Percentiles rank a stretch among this genome's conserved stretches.
phyloP scores from a whole-genome alignment of 805 yeast genomes.

The Wickerhamiella galacta region DNA sequence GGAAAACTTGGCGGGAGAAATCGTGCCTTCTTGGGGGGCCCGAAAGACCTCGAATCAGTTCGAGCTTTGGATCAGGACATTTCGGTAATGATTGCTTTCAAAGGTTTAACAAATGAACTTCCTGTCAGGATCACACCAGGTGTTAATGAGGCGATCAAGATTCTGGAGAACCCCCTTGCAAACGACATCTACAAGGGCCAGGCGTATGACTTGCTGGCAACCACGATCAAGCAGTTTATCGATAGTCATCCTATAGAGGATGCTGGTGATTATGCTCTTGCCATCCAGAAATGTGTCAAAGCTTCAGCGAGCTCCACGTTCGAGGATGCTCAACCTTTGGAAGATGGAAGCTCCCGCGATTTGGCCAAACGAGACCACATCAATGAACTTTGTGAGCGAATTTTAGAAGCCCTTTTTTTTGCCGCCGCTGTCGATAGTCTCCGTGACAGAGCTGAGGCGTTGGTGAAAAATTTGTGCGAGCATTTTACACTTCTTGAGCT shows the following conservation, averaged over 20 bases:
- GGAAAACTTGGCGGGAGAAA: constrained; percentile 97
- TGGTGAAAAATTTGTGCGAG: constrained; percentile 51
- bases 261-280: constrained; percentile 15
- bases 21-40: constrained; percentile 66
- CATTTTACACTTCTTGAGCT: constrained; percentile 69
- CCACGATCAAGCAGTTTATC: constrained; percentile 51
- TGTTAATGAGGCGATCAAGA: constrained; percentile 54
- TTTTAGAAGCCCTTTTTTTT: constrained; percentile 57
- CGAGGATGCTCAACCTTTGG: constrained; percentile 9
- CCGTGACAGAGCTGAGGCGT: constrained; percentile 42
- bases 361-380: constrained; percentile 24
- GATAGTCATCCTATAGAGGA: constrained; percentile 28
- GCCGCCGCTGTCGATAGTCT: constrained; percentile 62
- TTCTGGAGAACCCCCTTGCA: constrained; percentile 46
- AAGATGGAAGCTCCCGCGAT: constrained; percentile 11
- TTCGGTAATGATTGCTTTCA: constrained; percentile 48
- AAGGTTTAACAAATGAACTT: constrained; percentile 45
- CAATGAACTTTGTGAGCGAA: constrained; percentile 42
- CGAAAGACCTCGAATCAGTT: constrained; percentile 42
- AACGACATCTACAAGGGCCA: constrained; percentile 53
- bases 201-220: constrained; percentile 57
- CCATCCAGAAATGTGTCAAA: constrained; percentile 10
- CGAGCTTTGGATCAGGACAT: constrained; percentile 44
- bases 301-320: constrained; percentile 6
- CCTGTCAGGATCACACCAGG: constrained; percentile 76